Percentiles rank a stretch among this genome's conserved stretches.
Evolutionary conservation across 805 yeast species (phyloP).

Genomic region (Metschnikowia vanudenii): DNA sequence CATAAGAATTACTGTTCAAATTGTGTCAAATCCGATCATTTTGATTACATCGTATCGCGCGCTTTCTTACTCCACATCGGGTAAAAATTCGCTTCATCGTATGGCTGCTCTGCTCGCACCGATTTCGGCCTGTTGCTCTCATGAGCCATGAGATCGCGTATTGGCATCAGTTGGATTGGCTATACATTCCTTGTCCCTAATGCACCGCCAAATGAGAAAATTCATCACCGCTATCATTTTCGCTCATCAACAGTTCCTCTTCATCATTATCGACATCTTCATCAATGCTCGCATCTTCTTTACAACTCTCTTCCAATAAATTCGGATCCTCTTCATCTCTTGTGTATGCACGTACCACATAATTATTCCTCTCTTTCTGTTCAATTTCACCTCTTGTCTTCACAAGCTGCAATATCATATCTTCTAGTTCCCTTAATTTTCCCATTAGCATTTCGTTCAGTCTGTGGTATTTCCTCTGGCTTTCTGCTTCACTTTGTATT

Average conservation of each 20-base stretch:
- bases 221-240: not conserved
- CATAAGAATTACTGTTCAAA: not conserved
- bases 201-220: not conserved
- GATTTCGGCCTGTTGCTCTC: not conserved
- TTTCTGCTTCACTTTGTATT: constrained; percentile 1
- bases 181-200: not conserved
- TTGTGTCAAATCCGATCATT: not conserved
- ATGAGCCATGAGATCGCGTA: not conserved
- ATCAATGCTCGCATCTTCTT: not conserved
- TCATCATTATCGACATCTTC: not conserved
- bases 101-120: not conserved
- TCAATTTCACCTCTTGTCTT: not conserved
- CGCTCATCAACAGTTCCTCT: not conserved
- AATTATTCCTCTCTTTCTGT: constrained; percentile 1
- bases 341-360: constrained; percentile 9
- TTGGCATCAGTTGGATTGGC: not conserved
- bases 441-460: constrained; percentile 10
- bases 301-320: not conserved
- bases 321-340: constrained; percentile 1
- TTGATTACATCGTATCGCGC: not conserved
- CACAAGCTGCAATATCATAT: constrained; percentile 4
- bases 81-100: constrained; percentile 5
- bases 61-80: constrained; percentile 6
- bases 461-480: not conserved
- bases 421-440: constrained; percentile 9